phyloP scores from a whole-genome alignment of 495 filamentous ascomycete species.

The Aspergillus mulundensis region DNA sequence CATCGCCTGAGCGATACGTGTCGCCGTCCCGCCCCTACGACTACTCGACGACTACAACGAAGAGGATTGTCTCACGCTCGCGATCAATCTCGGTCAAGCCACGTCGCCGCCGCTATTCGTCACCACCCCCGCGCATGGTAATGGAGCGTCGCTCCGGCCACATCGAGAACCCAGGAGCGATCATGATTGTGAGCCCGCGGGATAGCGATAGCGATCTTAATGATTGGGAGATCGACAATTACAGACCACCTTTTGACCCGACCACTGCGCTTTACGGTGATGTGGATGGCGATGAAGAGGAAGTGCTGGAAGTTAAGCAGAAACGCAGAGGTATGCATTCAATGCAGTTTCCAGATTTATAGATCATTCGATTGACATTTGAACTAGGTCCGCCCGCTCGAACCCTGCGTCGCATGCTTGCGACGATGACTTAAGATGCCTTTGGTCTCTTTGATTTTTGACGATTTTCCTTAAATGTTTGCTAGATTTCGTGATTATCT shows the following conservation, averaged over 20 bases:
- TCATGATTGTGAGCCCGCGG: conserved; percentile 52
- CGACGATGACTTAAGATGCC: conserved; percentile 60
- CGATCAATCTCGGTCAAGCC: conserved; percentile 38
- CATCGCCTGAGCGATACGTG: conserved; percentile 26
- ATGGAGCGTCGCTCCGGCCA: conserved; percentile 19
- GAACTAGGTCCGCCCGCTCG: conserved; percentile 53
- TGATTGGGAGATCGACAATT: conserved; percentile 52
- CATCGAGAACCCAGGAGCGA: conserved; percentile 44
- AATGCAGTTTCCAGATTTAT: conserved; percentile 38
- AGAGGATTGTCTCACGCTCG: conserved; percentile 31
- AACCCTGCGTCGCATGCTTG: conserved; percentile 69
- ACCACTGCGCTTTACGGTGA: conserved; percentile 34
- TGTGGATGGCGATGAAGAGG: conserved; percentile 48
- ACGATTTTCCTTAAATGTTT: neutral
- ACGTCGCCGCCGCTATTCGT: conserved; percentile 29
- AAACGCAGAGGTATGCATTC: conserved; percentile 83
- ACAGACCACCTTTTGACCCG: conserved; percentile 42
- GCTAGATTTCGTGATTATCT: neutral
- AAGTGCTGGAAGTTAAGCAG: conserved; percentile 65
- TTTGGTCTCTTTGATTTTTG: neutral
- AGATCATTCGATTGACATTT: conserved; percentile 17
- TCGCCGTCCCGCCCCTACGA: conserved; percentile 25
- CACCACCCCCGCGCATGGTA: conserved; percentile 26
- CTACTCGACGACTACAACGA: conserved; percentile 24
- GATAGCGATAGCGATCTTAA: conserved; percentile 52